Percentiles rank a stretch among this genome's conserved stretches.
Conservation (phyloP, 306 rosid species). For the Vicia villosa region DNA sequence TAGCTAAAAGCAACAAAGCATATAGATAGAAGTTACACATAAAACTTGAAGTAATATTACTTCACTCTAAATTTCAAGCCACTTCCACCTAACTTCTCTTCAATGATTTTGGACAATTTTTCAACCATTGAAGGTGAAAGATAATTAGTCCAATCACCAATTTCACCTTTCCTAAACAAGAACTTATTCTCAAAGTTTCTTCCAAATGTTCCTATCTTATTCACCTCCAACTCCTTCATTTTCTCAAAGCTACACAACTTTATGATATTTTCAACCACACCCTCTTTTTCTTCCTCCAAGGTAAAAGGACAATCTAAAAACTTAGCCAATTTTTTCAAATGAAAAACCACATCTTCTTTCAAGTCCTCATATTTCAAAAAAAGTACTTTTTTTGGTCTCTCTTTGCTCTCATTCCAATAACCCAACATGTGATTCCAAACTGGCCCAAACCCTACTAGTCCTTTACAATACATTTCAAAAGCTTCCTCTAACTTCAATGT, state of each 20-base stretch:
- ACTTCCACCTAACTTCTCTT: slow-evolving; percentile 42
- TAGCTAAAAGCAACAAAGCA: too few relatives aligned
- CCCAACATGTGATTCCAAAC: slow-evolving; percentile 57
- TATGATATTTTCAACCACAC: slow-evolving; percentile 40
- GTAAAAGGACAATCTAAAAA: slow-evolving; percentile 52
- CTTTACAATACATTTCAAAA: slow-evolving; percentile 54
- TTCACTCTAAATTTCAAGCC: too few relatives aligned
- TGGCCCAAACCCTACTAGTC: slow-evolving; percentile 51
- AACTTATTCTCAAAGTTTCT: slow-evolving; percentile 46
- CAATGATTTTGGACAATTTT: slow-evolving; percentile 45
- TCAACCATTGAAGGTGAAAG: slow-evolving; percentile 52
- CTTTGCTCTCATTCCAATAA: slow-evolving; percentile 59
- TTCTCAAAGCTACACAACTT: slow-evolving; percentile 54
- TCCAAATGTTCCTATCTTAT: slow-evolving; percentile 39
- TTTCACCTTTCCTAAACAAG: slow-evolving; percentile 58
- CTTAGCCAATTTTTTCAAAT: slow-evolving; percentile 45
- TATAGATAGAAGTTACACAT: too few relatives aligned
- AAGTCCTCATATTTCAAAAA: slow-evolving; percentile 62
- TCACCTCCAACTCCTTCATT: slow-evolving; percentile 53
- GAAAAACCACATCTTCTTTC: slow-evolving; percentile 36
- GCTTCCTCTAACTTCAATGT: slow-evolving; percentile 42
- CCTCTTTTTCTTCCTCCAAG: slow-evolving; percentile 48
- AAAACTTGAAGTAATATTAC: too few relatives aligned
- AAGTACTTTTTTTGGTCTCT: slow-evolving; percentile 47
- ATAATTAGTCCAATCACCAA: slow-evolving; percentile 63